Conservation (phyloP, 768 basidiomycete species). For the Omphalotus guepiniiformis region DNA sequence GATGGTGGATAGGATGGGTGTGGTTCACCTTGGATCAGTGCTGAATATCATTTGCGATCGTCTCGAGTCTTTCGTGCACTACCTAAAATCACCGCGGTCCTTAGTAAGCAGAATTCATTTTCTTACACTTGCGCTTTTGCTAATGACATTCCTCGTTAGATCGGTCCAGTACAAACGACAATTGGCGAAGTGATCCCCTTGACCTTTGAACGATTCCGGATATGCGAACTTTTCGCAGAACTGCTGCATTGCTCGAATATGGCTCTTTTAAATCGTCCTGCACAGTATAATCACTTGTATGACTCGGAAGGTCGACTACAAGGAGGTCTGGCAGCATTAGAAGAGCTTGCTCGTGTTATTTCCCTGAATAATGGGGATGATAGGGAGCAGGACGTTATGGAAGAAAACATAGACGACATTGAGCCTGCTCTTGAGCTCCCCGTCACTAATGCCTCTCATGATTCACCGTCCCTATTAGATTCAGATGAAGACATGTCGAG, state of each 20-base stretch:
- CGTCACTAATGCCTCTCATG: conserved; percentile 48
- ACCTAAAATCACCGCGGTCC: conserved; percentile 70
- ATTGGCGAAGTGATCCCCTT: conserved; percentile 74
- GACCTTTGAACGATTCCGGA: conserved; percentile 92
- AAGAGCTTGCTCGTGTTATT: conserved; percentile 84
- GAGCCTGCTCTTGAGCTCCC: conserved; percentile 69
- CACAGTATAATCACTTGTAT: conserved; percentile 67
- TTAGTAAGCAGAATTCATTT: conserved; percentile 68
- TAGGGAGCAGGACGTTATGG: conserved; percentile 26
- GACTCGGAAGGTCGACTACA: conserved; percentile 79
- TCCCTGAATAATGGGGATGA: conserved; percentile 33
- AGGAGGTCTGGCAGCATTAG: conserved; percentile 82
- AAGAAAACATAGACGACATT: conserved; percentile 22
- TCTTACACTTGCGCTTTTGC: conserved; percentile 1
- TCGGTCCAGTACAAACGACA: conserved; percentile 65
- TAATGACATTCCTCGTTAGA: conserved; percentile 32
- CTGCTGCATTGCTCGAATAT: conserved; percentile 98
- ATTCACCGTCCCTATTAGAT: conserved; percentile 49
- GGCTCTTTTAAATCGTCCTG: conserved; percentile 84
- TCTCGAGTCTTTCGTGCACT: conserved; percentile 64
- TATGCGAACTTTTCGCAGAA: conserved; percentile 96
- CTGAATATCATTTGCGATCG: conserved; percentile 68
- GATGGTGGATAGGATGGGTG: conserved; percentile 80
- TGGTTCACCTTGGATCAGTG: conserved; percentile 86
- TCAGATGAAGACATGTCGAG: conserved; percentile 76